Base-by-base conservation (phyloP, 164 flowering plant species). In the Echeveria elegans region DNA sequence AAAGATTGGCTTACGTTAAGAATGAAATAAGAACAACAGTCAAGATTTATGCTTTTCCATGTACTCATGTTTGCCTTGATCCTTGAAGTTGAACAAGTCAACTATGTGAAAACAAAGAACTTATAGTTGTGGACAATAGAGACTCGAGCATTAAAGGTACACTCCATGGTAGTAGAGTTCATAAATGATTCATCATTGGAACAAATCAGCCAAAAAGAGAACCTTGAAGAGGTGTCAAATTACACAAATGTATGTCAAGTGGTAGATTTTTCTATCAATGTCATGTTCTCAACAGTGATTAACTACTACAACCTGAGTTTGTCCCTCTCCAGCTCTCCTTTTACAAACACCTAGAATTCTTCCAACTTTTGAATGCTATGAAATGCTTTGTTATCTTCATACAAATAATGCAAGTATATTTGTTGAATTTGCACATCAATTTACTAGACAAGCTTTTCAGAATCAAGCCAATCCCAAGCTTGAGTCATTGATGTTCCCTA, bases 241-340 rank as follows among this genome's bases (percentile, higher is more conserved):
- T n/a, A 48, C 8, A 52, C 58, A 52, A 19, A 0, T 8, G 21
- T 52, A 1, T 23, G 26, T 52, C n/a, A 56, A 56, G 61, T 28
- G 34, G 61, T 56, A 28, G 61, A 28, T n/a, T 56, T 29, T 56
- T 14, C 3, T 28, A 24, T 56, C 61, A 56, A 28, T 56, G 32
- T 56, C 61, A 56, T 56, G 61, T 56, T 26, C 61, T 26, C 61
- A 56, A 56, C 18, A 56, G 61, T 56, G 61, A 56, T 56, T 56
- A 56, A 56, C 61, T 56, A 56, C 32, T 28, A 24, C 61, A 26
- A 28, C 61, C 32, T 28, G 32, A 56, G 32, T 56, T 56, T 56
- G 61, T 14, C 32, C 32, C 59, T 24, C 32, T 6, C 12, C 28
- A n/a, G n/a, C n/a, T n/a, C n/a, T n/a, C n/a, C n/a, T n/a, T 52